Conservation (phyloP, 2,329 filamentous ascomycete genomes). For the Pseudogymnoascus sp. region DNA sequence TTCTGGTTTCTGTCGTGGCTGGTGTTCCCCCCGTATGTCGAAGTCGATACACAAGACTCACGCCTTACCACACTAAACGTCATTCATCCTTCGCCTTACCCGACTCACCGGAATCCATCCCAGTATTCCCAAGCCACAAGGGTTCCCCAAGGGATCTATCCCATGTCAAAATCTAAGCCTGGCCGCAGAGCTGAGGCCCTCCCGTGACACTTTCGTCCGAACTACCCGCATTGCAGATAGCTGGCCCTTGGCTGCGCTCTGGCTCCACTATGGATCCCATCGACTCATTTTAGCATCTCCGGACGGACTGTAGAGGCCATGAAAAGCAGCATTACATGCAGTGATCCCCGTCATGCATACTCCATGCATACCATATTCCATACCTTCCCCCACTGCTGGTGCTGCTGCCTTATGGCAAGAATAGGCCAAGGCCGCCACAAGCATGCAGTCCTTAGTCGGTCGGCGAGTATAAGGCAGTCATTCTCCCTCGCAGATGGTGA, state of each 20-base stretch:
- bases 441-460: not conserved
- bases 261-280: not conserved
- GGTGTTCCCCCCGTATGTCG: not conserved
- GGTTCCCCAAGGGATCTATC: not conserved
- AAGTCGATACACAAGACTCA: not conserved
- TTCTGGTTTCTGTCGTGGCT: not conserved
- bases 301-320: not conserved
- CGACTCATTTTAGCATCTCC: constrained; percentile 2
- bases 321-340: constrained; percentile 4
- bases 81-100: not conserved
- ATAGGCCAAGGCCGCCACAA: not conserved
- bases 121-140: not conserved
- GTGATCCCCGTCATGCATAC: constrained; percentile 2
- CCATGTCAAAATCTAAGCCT: not conserved
- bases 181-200: constrained; percentile 6
- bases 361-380: constrained; percentile 3
- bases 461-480: constrained; percentile 10
- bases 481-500: constrained; percentile 5
- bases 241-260: not conserved
- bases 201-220: constrained; percentile 6
- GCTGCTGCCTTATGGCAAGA: constrained; percentile 2
- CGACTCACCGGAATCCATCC: not conserved
- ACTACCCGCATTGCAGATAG: not conserved
- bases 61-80: constrained; percentile 2
- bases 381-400: constrained; percentile 4